Conservation (phyloP, 176 grass and related monocot genomes). For the Carex cristatella region DNA sequence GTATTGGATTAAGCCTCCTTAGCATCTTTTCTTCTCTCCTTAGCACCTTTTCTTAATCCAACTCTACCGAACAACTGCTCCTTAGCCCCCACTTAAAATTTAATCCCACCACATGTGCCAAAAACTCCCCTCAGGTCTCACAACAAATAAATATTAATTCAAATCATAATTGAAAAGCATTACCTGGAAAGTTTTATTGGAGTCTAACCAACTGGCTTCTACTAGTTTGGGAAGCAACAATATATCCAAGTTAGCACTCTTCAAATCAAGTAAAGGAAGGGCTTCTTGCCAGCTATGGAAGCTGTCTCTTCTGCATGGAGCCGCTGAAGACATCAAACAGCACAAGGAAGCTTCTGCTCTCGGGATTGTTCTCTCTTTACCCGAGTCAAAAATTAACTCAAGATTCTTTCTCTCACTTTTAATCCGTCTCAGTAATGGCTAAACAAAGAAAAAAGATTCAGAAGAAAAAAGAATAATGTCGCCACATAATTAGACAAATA, state of each 20-base stretch:
- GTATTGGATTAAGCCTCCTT: too few species aligned
- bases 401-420: conserved; percentile 46
- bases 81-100: too few species aligned
- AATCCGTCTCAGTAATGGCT: conserved; percentile 52
- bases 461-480: not conserved
- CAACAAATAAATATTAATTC: not conserved
- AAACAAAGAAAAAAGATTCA: conserved; percentile 44
- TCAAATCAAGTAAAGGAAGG: conserved; percentile 81
- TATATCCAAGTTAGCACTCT: conserved; percentile 67
- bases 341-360: conserved; percentile 35
- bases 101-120: too few species aligned
- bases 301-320: conserved; percentile 33
- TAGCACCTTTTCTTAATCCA: too few species aligned
- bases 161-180: conserved; percentile 14
- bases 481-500: not conserved
- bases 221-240: conserved; percentile 59
- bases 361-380: conserved; percentile 11
- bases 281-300: conserved; percentile 54
- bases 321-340: conserved; percentile 51
- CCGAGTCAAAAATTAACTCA: conserved; percentile 31
- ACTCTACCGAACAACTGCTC: too few species aligned
- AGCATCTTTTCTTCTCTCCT: too few species aligned
- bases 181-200: conserved; percentile 51
- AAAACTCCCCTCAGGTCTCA: not conserved
- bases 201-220: conserved; percentile 37